Base-by-base conservation (phyloP, 345 rosid species). In the Boechera stricta region DNA sequence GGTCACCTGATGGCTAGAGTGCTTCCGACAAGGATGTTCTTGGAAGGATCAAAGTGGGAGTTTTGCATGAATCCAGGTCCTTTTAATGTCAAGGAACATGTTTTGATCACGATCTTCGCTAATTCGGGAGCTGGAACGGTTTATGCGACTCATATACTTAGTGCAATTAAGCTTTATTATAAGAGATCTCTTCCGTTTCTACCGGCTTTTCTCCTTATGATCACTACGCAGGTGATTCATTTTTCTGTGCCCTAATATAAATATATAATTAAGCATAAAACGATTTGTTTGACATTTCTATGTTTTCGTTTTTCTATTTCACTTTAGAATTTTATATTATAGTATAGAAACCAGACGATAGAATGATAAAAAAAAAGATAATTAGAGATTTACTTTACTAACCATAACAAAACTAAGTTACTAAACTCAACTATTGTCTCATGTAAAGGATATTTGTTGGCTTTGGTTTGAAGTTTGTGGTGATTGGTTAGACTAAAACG, bases 11-110 rank as follows among this genome's bases (percentile, higher is more conserved):
- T 92, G 94, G 94, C 98, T 15, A 70, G 58, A 47, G 36, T 81
- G 1, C 77, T 92, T 47, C 88, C 96, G 0, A 72, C 68, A 6
- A 76, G 82, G 0, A 39, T 28, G 6, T 84, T 80, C 63, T 85
- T 92, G 6, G 16, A 84, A 63, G 90, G 87, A 7, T 80, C 87
- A 1, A 78, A 39, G 13, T 89, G 73, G 72, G 87, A 81, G 82
- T 93, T 89, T 67, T 31, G 80, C 1, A 13, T 93, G 84, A 93
- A 93, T 64, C 92, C 93, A 0, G 98, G 93, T 21, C 93, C 97
- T 4, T 93, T 93, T 69, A 89, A 89, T 58, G 63, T 91, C 9
- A 93, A 93, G 71, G 98, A 93, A 67, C 98, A 93, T 72, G 98
- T 93, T 12, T 65, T 93, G 83, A 93, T 93, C 63, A 90, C 96